A percentile compares a stretch with the other conserved stretches of the same genome.
Evolutionary conservation across 2,329 filamentous ascomycete genomes (phyloP).

Genomic region (Colletotrichum lini): DNA sequence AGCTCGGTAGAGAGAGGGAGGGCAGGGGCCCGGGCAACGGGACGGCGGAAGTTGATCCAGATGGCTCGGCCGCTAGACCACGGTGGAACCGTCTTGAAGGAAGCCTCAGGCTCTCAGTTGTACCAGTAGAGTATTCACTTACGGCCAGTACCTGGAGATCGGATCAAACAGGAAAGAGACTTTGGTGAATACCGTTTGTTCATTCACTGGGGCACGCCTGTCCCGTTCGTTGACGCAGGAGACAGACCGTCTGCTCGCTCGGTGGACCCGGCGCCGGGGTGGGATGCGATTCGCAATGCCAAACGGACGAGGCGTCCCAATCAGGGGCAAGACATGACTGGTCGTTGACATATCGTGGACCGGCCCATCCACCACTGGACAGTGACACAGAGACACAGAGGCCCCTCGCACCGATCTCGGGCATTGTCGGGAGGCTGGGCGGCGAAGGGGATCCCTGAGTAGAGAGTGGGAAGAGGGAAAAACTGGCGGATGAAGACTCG

Average conservation of each 20-base stretch:
- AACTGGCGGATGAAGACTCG: constrained; percentile 17
- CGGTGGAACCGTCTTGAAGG: constrained; percentile 36
- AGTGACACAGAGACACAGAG: constrained; percentile 25
- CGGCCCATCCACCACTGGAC: constrained; percentile 11
- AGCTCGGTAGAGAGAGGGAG: constrained; percentile 43
- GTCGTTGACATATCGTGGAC: constrained; percentile 40
- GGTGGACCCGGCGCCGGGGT: constrained; percentile 35
- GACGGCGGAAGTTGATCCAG: constrained; percentile 44
- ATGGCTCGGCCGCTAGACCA: constrained; percentile 41
- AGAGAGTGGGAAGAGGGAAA: constrained; percentile 1
- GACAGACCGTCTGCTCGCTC: constrained; percentile 5
- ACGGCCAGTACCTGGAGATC: constrained; percentile 11
- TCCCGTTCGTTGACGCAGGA: neutral
- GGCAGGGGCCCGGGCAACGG: constrained; percentile 43
- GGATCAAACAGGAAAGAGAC: constrained; percentile 41
- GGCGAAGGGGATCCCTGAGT: constrained; percentile 30
- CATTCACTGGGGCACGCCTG: constrained; percentile 6
- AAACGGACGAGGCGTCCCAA: constrained; percentile 37
- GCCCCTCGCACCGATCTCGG: constrained; percentile 41
- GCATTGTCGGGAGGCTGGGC: constrained; percentile 41
- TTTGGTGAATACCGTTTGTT: constrained; percentile 33
- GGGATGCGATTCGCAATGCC: constrained; percentile 23
- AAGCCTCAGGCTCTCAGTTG: constrained; percentile 38
- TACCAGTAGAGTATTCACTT: constrained; percentile 1
- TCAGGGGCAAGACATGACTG: constrained; percentile 38